Percentiles rank a stretch among this genome's conserved stretches.
Evolutionary conservation across 305 asterid species (phyloP).

Genomic region (Solanum chacoense): DNA sequence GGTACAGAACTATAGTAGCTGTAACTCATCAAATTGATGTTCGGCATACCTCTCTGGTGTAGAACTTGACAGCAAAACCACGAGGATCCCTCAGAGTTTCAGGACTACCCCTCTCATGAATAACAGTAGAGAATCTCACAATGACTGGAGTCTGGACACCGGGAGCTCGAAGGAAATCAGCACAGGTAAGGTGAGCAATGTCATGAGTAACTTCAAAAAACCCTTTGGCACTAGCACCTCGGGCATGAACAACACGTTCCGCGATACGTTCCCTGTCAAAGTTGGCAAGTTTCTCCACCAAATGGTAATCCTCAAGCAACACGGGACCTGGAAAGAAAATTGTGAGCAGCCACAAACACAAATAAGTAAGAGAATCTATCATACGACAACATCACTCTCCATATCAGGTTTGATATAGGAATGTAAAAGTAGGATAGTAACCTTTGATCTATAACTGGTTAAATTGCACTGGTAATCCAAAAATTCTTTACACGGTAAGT

Average conservation of each 20-base stretch:
- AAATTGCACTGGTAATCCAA: not conserved
- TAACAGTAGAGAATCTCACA: slow-evolving; percentile 79
- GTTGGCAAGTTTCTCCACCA: slow-evolving; percentile 81
- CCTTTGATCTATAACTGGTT: not conserved
- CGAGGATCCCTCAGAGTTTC: slow-evolving; percentile 89
- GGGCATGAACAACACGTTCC: slow-evolving; percentile 86
- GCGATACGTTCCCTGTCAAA: slow-evolving; percentile 90
- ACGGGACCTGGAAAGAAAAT: slow-evolving; percentile 47
- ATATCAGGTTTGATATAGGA: not conserved
- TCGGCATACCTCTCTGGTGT: slow-evolving; percentile 72
- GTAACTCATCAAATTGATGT: not conserved
- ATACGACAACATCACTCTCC: not conserved
- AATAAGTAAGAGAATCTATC: not conserved
- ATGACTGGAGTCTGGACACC: slow-evolving; percentile 86
- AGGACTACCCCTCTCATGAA: slow-evolving; percentile 96
- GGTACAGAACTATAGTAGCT: not conserved
- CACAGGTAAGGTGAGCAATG: slow-evolving; percentile 73
- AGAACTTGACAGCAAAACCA: slow-evolving; percentile 84
- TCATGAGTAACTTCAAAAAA: slow-evolving; percentile 94
- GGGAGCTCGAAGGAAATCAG: slow-evolving; percentile 86
- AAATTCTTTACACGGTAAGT: not conserved
- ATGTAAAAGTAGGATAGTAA: not conserved
- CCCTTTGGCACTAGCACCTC: slow-evolving; percentile 98
- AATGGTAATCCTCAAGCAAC: slow-evolving; percentile 85
- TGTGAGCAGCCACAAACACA: not conserved